Evolutionary conservation across 106 monocot genomes (phyloP).

Genomic region (Platanthera zijinensis): DNA sequence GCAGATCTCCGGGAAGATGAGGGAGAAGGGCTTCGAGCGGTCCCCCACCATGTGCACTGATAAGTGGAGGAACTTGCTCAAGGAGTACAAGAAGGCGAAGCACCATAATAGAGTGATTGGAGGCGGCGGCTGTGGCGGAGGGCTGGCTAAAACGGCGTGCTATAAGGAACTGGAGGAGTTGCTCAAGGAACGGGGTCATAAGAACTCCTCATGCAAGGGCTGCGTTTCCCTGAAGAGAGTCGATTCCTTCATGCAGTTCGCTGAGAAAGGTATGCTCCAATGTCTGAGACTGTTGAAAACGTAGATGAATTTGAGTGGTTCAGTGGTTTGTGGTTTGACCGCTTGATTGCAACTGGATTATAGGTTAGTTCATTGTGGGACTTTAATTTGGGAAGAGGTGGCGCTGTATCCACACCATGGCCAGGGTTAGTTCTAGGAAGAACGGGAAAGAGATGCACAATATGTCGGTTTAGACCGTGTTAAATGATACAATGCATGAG

Average conservation of each 20-base stretch:
- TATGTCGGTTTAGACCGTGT: background rate
- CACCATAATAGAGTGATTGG: slow-evolving; percentile 17
- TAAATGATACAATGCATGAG: too few species aligned
- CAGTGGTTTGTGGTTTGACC: background rate
- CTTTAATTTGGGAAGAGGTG: background rate
- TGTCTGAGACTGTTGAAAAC: background rate
- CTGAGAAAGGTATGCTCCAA: slow-evolving; percentile 59
- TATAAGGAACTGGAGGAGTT: slow-evolving; percentile 94
- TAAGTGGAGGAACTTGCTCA: slow-evolving; percentile 83
- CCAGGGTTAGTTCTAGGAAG: background rate
- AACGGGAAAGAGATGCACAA: background rate
- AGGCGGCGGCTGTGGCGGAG: slow-evolving; percentile 17
- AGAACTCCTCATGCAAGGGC: slow-evolving; percentile 24
- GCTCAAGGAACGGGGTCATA: slow-evolving; percentile 65
- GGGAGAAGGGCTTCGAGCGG: slow-evolving; percentile 73
- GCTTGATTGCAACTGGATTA: background rate
- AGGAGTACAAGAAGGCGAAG: slow-evolving; percentile 86
- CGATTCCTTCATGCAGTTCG: slow-evolving; percentile 75
- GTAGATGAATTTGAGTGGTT: background rate
- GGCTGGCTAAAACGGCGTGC: slow-evolving; percentile 72
- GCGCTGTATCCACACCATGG: background rate
- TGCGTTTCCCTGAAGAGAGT: slow-evolving; percentile 35
- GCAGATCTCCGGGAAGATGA: slow-evolving; percentile 81
- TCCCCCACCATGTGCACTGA: slow-evolving; percentile 94
- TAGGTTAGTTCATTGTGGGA: background rate